Evolutionary conservation across 2,329 filamentous ascomycete genomes (phyloP).

Genomic region (Claviceps lovelessii): DNA sequence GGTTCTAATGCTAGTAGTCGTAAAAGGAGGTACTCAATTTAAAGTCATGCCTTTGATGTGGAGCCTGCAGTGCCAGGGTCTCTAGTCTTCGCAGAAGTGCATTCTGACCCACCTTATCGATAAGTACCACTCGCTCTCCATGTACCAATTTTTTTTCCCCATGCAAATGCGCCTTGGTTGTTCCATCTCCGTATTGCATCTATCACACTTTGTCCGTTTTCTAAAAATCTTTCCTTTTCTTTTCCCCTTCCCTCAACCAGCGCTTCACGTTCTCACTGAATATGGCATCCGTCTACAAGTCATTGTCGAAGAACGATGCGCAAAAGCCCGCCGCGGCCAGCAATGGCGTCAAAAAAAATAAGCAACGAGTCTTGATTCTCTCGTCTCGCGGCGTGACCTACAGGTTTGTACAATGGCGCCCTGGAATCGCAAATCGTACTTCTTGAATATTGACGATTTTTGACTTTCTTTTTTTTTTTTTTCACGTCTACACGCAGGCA

Average conservation of each 20-base stretch:
- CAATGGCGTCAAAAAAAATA: slow-evolving; percentile 45
- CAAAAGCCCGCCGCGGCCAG: slow-evolving; percentile 34
- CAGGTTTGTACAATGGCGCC: slow-evolving; percentile 37
- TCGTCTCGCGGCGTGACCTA: slow-evolving; percentile 87
- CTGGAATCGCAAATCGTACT: background rate
- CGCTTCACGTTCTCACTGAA: background rate
- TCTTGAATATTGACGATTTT: background rate
- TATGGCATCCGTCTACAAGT: slow-evolving; percentile 63
- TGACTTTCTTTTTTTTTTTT: background rate
- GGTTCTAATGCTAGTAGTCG: no score
- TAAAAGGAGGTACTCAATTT: no score
- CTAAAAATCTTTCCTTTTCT: background rate
- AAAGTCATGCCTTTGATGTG: background rate
- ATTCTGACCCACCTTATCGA: slow-evolving; percentile 1
- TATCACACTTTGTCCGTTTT: background rate
- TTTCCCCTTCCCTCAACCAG: background rate
- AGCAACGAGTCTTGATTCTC: slow-evolving; percentile 72
- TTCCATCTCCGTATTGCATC: background rate
- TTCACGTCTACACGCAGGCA: slow-evolving; percentile 41
- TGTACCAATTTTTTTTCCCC: background rate
- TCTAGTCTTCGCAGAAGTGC: background rate
- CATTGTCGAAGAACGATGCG: slow-evolving; percentile 46
- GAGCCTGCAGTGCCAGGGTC: background rate
- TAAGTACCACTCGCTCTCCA: background rate
- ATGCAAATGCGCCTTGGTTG: background rate